Conservation (phyloP, 805 yeast genomes). For the Lipomyces orientalis region DNA sequence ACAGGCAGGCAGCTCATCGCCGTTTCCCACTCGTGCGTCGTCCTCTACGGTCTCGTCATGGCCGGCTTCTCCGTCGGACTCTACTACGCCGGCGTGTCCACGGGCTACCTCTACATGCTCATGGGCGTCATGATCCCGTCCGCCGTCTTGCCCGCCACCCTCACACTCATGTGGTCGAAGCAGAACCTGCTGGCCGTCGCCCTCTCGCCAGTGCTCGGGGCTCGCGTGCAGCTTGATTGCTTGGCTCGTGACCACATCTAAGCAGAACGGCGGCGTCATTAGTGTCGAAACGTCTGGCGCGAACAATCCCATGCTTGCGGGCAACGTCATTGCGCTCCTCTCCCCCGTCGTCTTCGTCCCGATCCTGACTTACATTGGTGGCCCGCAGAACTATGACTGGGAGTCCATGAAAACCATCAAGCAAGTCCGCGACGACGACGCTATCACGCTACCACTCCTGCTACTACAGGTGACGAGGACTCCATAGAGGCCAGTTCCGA, state of each 20-base stretch:
- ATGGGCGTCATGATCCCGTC: slow-evolving; percentile 75
- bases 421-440: slow-evolving; percentile 51
- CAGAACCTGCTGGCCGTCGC: slow-evolving; percentile 68
- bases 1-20: slow-evolving; percentile 67
- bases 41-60: slow-evolving; percentile 63
- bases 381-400: slow-evolving; percentile 62
- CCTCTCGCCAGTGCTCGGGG: slow-evolving; percentile 78
- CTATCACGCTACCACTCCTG: neutral
- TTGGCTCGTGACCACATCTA: slow-evolving; percentile 73
- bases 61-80: slow-evolving; percentile 83
- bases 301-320: slow-evolving; percentile 82
- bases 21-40: slow-evolving; percentile 66
- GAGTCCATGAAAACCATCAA: slow-evolving; percentile 52
- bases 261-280: slow-evolving; percentile 48
- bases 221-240: slow-evolving; percentile 73
- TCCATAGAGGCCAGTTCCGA: neutral
- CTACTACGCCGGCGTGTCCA: slow-evolving; percentile 76
- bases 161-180: slow-evolving; percentile 63
- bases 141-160: slow-evolving; percentile 51
- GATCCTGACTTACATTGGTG: slow-evolving; percentile 52
- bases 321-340: slow-evolving; percentile 61
- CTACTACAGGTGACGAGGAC: slow-evolving; percentile 7
- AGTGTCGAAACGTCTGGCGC: slow-evolving; percentile 69
- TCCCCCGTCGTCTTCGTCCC: slow-evolving; percentile 56
- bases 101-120: slow-evolving; percentile 81